Percentiles rank a stretch among this genome's conserved stretches.
Evolutionary conservation across 1,284 basidiomycete genomes (phyloP).

Genomic region (Dichomitus squalens): DNA sequence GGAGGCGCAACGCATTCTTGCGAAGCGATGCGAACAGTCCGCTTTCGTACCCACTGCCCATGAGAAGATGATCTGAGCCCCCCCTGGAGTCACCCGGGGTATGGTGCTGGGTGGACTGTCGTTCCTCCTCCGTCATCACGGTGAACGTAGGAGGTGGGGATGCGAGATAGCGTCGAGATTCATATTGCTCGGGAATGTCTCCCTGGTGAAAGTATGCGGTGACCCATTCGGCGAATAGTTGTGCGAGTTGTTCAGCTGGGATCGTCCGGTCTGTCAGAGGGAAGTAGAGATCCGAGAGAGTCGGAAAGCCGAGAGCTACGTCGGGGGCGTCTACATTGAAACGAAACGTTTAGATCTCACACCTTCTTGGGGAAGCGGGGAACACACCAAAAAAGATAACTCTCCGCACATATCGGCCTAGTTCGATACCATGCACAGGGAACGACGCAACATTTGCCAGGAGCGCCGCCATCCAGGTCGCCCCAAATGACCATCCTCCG

Average conservation of each 20-base stretch:
- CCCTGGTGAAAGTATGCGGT: background rate
- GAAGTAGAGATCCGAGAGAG: background rate
- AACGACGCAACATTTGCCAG: background rate
- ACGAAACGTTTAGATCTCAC: background rate
- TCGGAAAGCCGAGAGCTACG: background rate
- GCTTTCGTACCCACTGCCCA: background rate
- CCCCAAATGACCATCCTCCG: background rate
- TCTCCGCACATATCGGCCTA: background rate
- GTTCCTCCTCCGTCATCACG: slow-evolving; percentile 15
- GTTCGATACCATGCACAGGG: background rate
- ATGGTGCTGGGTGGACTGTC: slow-evolving; percentile 1
- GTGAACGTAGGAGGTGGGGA: slow-evolving; percentile 12
- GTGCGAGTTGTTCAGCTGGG: background rate
- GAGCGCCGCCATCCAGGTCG: background rate
- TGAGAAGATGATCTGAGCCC: background rate
- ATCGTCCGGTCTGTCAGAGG: background rate
- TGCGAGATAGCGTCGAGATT: background rate
- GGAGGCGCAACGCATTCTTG: background rate
- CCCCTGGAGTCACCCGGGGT: background rate
- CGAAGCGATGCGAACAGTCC: background rate
- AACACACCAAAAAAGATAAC: background rate
- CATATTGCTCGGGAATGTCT: slow-evolving; percentile 7
- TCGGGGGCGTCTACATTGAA: slow-evolving; percentile 6
- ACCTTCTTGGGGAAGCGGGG: background rate
- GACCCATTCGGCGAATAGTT: background rate